Base-by-base conservation (phyloP, 768 basidiomycete species). In the Tylopilus cervinicoccineus region DNA sequence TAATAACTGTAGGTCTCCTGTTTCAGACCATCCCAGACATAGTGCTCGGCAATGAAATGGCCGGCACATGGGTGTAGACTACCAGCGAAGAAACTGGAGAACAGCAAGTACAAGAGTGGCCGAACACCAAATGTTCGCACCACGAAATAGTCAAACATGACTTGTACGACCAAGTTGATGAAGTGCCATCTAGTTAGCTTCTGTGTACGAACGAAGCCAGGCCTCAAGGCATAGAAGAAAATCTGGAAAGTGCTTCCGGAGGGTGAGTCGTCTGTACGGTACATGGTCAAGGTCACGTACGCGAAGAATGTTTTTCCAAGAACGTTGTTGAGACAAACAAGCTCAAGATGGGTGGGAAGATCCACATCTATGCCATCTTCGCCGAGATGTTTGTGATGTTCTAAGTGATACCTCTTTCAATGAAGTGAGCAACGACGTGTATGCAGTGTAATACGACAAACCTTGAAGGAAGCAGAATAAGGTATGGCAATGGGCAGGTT, bases 1-100 rank as follows among this genome's bases (percentile, higher is more conserved):
- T 99, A 99, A 67, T 98, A 99, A 52, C 88, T 92, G 68, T 91
- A 98, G 0, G 96, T 98, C 72, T 98, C 96, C 64, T 98, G 94
- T 28, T 83, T 78, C 48, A 93, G 75, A 2, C 86, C 88, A 57
- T 95, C 93, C 86, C 89, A 93, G 38, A 96, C 76, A 57, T 94
- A 96, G 66, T 96, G 94, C 68, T 96, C 93, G 2, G 94, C 94
- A 56, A 99, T 97, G 60, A 99, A 99, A 70, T 98, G 96, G 2
- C 88, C 95, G 0, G 94, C 95, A 59, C 88, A 89, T 2, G 96
- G 96, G 57, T 99, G 96, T 33, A 97, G 66, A 60, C 90, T 93
- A 1, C 96, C 95, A 12, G 96, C 96, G 61, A 97, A 94, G 80
- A 98, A 97, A 64, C 87, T 90, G 53, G 84, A 87, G 67, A 88